Evolutionary conservation across 345 rosid genomes (phyloP), one percentile per base, ranked within the genome.

Genomic region (Hibiscus trionum): DNA sequence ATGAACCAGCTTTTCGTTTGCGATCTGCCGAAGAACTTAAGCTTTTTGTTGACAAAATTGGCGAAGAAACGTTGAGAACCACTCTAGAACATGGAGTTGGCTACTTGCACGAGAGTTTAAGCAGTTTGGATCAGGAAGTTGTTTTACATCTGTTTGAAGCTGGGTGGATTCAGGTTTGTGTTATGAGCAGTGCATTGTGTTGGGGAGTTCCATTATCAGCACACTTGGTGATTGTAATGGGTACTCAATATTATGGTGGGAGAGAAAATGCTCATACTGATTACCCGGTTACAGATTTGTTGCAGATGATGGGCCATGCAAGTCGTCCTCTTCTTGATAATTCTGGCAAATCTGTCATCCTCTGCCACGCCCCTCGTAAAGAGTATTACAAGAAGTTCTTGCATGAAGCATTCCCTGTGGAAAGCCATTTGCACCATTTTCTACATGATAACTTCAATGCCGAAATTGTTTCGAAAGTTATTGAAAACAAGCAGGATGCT

Each of bases 261-360:
- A 84, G 89, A 71, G 97, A 88, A 82, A 92, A 87, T 78, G 91
- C 86, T 26, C 99, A 87, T 80, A 86, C 93, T 0, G 97, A 90
- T 81, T 92, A 90, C 77, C 89, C 93, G 1, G 96, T 90, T 58
- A 75, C 93, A 26, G 99, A 92, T 85, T 87, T 88, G 74, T 79
- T 95, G 73, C 97, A 94, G 91, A 94, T 92, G 97, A 92, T 88
- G 97, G 99, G 97, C 42, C 93, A 83, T 69, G 99, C 97, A 17
- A 87, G 93, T 81, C 86, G 96, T 67, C 96, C 99, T 35, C 85
- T 88, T 15, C 33, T 31, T 31, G 97, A 95, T 77, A 85, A 88
- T 73, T 93, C 96, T 21, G 93, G 91, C 8, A 92, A 90, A 83
- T 90, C 93, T 77, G 92, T 92, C 76, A 90, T 92, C 66, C 86